phyloP scores from a whole-genome alignment of 148 eudicot genomes.

The Silene uniflora region DNA sequence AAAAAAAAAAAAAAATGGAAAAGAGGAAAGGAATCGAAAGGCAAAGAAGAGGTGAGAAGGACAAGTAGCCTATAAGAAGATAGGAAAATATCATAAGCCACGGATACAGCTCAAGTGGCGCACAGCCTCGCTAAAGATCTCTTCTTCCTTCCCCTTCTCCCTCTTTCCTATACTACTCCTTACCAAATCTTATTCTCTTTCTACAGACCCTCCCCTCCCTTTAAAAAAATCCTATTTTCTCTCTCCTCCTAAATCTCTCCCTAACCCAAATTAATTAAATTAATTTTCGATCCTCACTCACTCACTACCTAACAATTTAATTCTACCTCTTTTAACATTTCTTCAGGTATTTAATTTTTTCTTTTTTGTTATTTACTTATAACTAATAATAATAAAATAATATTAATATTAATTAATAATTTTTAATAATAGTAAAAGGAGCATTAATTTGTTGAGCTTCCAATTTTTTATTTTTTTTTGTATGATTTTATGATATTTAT shows the following conservation, averaged over 20 bases:
- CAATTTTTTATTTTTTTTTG: too few relatives aligned
- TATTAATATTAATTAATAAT: too few relatives aligned
- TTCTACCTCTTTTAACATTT: too few relatives aligned
- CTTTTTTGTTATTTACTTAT: too few relatives aligned
- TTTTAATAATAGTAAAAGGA: too few relatives aligned
- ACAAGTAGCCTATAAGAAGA: neutral
- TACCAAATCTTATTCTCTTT: neutral
- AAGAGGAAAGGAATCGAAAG: neutral
- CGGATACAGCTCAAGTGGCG: neutral
- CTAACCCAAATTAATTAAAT: too few relatives aligned
- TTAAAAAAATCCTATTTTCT: neutral
- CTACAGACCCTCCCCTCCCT: neutral
- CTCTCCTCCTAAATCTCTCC: neutral
- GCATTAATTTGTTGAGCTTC: too few relatives aligned
- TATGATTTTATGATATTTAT: too few relatives aligned
- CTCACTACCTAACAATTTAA: too few relatives aligned
- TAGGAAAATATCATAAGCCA: neutral
- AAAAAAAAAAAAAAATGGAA: too few relatives aligned
- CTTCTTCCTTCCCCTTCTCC: neutral
- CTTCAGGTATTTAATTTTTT: neutral
- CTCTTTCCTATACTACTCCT: too few relatives aligned
- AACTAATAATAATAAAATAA: too few relatives aligned
- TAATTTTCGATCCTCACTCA: neutral
- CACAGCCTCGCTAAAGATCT: neutral
- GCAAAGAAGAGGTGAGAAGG: neutral